Percentiles rank a stretch among this genome's conserved stretches.
Conservation (phyloP, 108 stramenopile species). For the Skeletonema costatum region DNA sequence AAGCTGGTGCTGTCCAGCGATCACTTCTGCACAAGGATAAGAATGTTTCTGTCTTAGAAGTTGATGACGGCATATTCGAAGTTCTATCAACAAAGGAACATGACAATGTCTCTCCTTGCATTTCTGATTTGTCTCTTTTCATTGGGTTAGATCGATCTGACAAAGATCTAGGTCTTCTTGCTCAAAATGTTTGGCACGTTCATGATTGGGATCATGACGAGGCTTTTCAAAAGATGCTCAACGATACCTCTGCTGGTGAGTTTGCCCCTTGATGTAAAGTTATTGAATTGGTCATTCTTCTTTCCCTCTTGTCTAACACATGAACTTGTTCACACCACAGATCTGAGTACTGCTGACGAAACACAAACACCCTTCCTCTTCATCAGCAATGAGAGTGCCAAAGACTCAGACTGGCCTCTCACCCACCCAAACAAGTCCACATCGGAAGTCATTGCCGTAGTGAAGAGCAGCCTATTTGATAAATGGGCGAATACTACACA, state of each 20-base stretch:
- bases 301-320: neutral
- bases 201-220: constrained; percentile 35
- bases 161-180: constrained; percentile 14
- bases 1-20: constrained; percentile 16
- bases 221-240: constrained; percentile 26
- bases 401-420: constrained; percentile 35
- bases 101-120: constrained; percentile 11
- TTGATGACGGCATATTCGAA: neutral
- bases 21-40: constrained; percentile 13
- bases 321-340: neutral
- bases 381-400: constrained; percentile 53
- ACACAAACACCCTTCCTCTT: constrained; percentile 55
- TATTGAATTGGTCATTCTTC: too few relatives aligned
- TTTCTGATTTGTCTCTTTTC: constrained; percentile 23
- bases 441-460: constrained; percentile 46
- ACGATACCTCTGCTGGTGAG: neutral
- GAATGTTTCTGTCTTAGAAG: neutral
- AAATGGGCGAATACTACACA: constrained; percentile 36
- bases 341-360: constrained; percentile 24
- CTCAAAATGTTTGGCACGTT: constrained; percentile 50
- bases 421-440: constrained; percentile 34
- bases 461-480: constrained; percentile 38
- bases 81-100: neutral
- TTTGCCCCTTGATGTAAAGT: neutral
- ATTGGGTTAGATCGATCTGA: constrained; percentile 29